Evolutionary conservation across 352 stramenopile species (phyloP).

Genomic region (Stephanocyclus meneghinianus): DNA sequence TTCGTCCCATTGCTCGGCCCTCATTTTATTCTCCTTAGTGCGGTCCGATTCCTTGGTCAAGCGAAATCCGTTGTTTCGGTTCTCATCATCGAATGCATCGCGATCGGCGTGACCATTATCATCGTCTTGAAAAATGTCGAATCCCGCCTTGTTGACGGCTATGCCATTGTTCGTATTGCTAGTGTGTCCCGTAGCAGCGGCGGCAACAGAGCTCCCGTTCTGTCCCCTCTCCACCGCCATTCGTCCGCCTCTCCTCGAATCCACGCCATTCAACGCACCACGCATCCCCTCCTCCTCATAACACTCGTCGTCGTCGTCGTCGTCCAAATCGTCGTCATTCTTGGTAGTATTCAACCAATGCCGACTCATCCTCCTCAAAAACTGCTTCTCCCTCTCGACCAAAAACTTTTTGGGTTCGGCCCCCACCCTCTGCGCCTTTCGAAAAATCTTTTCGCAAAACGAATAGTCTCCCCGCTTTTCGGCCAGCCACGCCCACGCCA

Average conservation of each 20-base stretch:
- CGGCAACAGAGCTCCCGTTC: constrained; percentile 7
- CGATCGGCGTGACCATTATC: neutral
- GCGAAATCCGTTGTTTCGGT: constrained; percentile 8
- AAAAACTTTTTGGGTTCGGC: constrained; percentile 73
- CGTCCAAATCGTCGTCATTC: constrained; percentile 45
- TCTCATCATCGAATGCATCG: constrained; percentile 4
- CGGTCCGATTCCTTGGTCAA: constrained; percentile 66
- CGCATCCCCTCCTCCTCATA: constrained; percentile 22
- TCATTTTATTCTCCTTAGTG: constrained; percentile 76
- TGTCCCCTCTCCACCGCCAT: neutral
- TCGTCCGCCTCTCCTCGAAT: neutral
- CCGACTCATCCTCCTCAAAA: constrained; percentile 73
- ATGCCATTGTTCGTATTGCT: neutral
- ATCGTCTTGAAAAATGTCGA: constrained; percentile 49
- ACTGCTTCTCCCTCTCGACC: constrained; percentile 72
- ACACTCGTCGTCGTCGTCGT: constrained; percentile 24
- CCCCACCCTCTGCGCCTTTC: constrained; percentile 70
- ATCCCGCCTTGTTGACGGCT: constrained; percentile 15
- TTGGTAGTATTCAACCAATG: constrained; percentile 67
- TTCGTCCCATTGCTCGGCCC: constrained; percentile 77
- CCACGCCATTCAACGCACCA: neutral
- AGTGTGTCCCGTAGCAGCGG: neutral
- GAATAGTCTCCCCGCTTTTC: constrained; percentile 74
- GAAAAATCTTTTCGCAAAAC: constrained; percentile 80
- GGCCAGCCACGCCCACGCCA: constrained; percentile 78